Conservation (phyloP, 1,139 yeast species). For the Sporopachydermia cereana region DNA sequence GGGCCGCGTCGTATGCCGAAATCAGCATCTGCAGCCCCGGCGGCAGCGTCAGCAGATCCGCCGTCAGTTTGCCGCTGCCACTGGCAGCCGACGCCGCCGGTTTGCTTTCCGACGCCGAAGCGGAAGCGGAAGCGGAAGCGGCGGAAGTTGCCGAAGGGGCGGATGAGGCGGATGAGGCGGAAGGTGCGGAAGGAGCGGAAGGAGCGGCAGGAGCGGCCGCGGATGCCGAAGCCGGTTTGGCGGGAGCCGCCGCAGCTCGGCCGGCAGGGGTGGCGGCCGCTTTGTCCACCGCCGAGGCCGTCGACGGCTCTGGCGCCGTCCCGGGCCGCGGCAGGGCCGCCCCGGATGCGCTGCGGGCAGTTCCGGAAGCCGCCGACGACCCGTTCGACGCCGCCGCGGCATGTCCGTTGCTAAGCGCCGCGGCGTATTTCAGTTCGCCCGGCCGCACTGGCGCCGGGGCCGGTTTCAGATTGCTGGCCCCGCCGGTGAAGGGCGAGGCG, state of each 20-base stretch:
- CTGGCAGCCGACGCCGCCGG: background rate
- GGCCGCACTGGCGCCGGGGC: conserved; percentile 62
- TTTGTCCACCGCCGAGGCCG: background rate
- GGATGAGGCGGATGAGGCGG: no score
- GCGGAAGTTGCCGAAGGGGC: no score
- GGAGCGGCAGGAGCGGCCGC: background rate
- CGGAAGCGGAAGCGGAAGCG: no score
- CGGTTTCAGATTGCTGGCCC: conserved; percentile 36
- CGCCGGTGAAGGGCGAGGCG: conserved; percentile 7
- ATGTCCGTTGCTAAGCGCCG: conserved; percentile 27
- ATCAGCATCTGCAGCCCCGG: conserved; percentile 38
- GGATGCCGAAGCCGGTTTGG: background rate
- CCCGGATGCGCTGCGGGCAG: background rate
- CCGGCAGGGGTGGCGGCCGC: background rate
- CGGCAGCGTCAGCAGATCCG: conserved; percentile 23
- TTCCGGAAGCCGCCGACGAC: background rate
- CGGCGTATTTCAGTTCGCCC: conserved; percentile 58
- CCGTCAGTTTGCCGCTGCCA: background rate
- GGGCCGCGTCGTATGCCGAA: conserved; percentile 33
- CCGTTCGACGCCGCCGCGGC: conserved; percentile 8
- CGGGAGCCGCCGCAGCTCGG: conserved; percentile 11
- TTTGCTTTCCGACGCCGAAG: background rate
- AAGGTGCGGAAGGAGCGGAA: background rate
- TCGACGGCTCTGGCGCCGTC: background rate
- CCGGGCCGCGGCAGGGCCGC: background rate